Evolutionary conservation across 169 alveolate species (phyloP).

Genomic region (Condylostoma magnum): DNA sequence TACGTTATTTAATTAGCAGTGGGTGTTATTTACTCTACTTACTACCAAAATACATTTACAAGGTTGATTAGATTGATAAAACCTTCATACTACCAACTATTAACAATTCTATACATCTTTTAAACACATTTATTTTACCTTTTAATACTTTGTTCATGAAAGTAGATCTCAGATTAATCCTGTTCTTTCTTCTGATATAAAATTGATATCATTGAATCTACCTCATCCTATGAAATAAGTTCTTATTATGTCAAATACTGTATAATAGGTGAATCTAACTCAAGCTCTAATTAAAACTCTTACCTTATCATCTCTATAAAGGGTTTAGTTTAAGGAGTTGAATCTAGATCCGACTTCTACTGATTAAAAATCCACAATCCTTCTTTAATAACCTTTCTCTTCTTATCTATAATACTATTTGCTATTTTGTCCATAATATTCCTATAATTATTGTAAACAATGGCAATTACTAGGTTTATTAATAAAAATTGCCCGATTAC

Average conservation of each 20-base stretch:
- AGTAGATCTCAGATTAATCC: no score
- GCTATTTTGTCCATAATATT: constrained; percentile 24
- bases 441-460: constrained; percentile 41
- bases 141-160: no score
- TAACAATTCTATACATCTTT: neutral
- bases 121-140: no score
- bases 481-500: constrained; percentile 43
- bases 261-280: no score
- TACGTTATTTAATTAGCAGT: neutral
- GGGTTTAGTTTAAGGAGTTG: no score
- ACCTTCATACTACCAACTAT: neutral
- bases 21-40: neutral
- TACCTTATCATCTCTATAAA: no score
- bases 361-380: constrained; percentile 31
- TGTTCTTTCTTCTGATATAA: no score
- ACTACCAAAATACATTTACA: neutral
- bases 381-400: constrained; percentile 10
- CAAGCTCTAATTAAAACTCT: no score
- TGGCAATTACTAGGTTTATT: constrained; percentile 42
- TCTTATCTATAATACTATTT: constrained; percentile 12
- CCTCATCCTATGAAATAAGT: no score
- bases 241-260: no score
- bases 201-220: no score
- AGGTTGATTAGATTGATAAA: neutral
- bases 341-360: constrained; percentile 33